Percentiles rank a stretch among this genome's conserved stretches.
phyloP scores from a whole-genome alignment of 2,329 filamentous ascomycete genomes.

The Davidsoniella eucalypti region DNA sequence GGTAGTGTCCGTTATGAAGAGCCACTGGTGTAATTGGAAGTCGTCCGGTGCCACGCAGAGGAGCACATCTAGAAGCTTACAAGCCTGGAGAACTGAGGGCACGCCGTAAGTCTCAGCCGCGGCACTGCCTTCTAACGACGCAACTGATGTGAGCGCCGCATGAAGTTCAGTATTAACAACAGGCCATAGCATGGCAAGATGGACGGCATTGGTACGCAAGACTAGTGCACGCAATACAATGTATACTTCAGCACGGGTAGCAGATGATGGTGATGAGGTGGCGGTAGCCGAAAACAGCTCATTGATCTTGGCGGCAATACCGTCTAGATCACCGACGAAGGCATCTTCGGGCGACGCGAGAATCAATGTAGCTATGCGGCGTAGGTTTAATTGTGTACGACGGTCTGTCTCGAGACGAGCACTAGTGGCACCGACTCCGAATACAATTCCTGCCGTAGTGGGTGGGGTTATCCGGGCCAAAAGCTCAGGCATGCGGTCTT shows the following conservation, averaged over 20 bases:
- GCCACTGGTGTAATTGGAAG: conserved; percentile 96
- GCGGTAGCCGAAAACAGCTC: conserved; percentile 72
- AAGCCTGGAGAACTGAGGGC: conserved; percentile 67
- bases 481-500: conserved; percentile 72
- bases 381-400: conserved; percentile 77
- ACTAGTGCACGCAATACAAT: conserved; percentile 71
- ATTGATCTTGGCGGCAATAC: conserved; percentile 65
- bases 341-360: conserved; percentile 62
- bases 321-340: conserved; percentile 59
- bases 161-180: conserved; percentile 76
- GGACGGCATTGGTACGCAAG: conserved; percentile 61
- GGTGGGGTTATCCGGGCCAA: conserved; percentile 65
- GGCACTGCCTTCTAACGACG: conserved; percentile 45
- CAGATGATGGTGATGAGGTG: conserved; percentile 81
- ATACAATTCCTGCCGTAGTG: conserved; percentile 88
- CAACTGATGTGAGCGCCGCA: conserved; percentile 57
- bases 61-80: conserved; percentile 83
- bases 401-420: conserved; percentile 90
- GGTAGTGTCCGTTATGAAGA: conserved; percentile 92
- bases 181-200: conserved; percentile 78
- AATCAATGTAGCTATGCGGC: conserved; percentile 63
- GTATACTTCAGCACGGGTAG: conserved; percentile 76
- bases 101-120: conserved; percentile 61
- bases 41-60: conserved; percentile 79
- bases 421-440: conserved; percentile 91